These are phyloP conservation scores for Lactifluus rugatus DNA, from an alignment of 768 basidiomycete genomes.

Conservation along the genomic window DNA sequence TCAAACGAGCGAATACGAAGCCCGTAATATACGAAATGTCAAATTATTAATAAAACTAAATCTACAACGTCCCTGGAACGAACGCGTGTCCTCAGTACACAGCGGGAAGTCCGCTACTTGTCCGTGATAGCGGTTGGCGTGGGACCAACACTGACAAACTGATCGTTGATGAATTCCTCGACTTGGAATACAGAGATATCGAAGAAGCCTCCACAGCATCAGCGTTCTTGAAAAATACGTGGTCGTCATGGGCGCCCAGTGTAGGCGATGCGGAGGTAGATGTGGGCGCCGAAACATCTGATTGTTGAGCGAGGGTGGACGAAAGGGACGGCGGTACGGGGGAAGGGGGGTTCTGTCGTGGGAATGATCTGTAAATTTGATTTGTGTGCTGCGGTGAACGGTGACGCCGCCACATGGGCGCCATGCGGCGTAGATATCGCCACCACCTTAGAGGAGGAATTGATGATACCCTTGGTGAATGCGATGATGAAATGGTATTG, in stretches of 20 bases:
- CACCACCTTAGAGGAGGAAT: background rate
- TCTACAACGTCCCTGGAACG: background rate
- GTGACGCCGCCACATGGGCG: slow-evolving; percentile 14
- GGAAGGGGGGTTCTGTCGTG: slow-evolving; percentile 22
- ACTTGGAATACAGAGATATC: slow-evolving; percentile 41
- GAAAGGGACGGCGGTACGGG: slow-evolving; percentile 24
- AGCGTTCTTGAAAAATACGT: slow-evolving; percentile 2
- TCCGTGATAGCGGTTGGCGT: slow-evolving; percentile 34
- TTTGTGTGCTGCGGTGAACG: slow-evolving; percentile 9
- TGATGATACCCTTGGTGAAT: background rate
- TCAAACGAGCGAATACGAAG: background rate
- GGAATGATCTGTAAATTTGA: slow-evolving; percentile 13
- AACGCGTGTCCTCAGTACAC: slow-evolving; percentile 5
- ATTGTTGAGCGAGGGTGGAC: slow-evolving; percentile 12
- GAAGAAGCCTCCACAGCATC: slow-evolving; percentile 15
- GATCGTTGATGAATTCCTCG: slow-evolving; percentile 58
- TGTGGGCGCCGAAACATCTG: slow-evolving; percentile 9
- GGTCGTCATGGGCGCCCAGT: slow-evolving; percentile 13
- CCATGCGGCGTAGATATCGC: slow-evolving; percentile 6
- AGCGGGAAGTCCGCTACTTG: slow-evolving; percentile 23
- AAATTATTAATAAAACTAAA: background rate
- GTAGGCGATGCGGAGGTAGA: slow-evolving; percentile 15
- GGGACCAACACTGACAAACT: slow-evolving; percentile 49
- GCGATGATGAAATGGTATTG: slow-evolving; percentile 1
- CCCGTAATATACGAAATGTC: background rate